Base-by-base conservation (phyloP, 257 asterid species). In the Jacaranda copaia region DNA sequence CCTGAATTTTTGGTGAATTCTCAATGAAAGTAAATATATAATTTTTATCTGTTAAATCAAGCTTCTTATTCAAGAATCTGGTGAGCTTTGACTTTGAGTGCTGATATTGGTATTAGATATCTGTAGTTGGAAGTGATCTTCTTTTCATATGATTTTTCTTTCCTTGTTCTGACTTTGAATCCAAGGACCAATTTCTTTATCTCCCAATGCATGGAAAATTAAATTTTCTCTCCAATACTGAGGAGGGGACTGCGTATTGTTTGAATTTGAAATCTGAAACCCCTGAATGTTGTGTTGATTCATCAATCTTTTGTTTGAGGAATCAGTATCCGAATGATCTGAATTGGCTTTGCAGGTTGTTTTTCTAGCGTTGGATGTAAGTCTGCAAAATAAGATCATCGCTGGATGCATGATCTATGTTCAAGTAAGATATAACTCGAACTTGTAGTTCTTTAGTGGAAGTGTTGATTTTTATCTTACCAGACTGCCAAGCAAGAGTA, bases 351-450 rank as follows among this genome's bases (percentile, higher is more conserved):
- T 83, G 86, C 96, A 87, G 96, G 88, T 73, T 69, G 43, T 42
- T 77, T 51, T 3, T 32, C 36, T 70, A 42, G 40, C 51, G 60
- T 80, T 76, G 81, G 49, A 38, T 16, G 57, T 58, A 70, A 70
- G 69, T 76, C 64, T 71, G 79, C 78, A 68, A 71, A 15, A 51
- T 68, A 69, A 82, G 86, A 77, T 70, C 76, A 59, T 75, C 36
- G 8, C 81, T 81, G 75, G 87, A 72, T 84, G 86, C 84, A 78
- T 86, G 89, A 89, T 86, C 91, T 87, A 88, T 92, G 96, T 88
- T 90, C 96, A 85, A 90, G 97, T 92, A 92, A 88, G 96, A 79
- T 73, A 25, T 42, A 39, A 14, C 61, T 58, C 42, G 13, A 74
- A 60, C 32, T 55, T 49, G 53, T 20, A 8, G 25, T 72, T 68